phyloP scores from a whole-genome alignment of 2,329 filamentous ascomycete genomes.

The Exophiala aquamarina region DNA sequence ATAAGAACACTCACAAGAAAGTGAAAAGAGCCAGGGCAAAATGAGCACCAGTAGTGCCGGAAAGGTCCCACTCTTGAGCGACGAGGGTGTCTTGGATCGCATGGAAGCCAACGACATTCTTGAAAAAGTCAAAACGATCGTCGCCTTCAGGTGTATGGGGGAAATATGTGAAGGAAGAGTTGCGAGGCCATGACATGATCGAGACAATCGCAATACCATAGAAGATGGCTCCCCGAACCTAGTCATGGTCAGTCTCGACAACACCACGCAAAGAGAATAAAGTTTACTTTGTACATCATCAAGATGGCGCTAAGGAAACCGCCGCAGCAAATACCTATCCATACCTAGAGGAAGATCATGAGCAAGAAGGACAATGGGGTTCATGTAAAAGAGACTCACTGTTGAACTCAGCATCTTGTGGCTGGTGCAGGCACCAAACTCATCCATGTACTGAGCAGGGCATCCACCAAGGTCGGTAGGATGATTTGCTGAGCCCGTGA shows the following conservation, averaged over 20 bases:
- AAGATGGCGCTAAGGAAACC: conserved; percentile 76
- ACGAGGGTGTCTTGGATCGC: conserved; percentile 67
- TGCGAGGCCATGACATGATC: conserved; percentile 81
- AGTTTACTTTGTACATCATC: conserved; percentile 59
- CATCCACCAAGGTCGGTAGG: conserved; percentile 77
- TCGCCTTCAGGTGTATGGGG: conserved; percentile 69
- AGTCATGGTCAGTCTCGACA: conserved; percentile 64
- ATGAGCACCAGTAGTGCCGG: conserved; percentile 63
- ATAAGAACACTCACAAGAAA: conserved; percentile 56
- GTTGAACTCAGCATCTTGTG: conserved; percentile 78
- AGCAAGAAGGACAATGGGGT: too few species aligned
- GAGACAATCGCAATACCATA: conserved; percentile 77
- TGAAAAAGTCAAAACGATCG: conserved; percentile 77
- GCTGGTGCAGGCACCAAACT: conserved; percentile 33
- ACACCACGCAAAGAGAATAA: too few species aligned
- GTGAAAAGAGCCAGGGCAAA: conserved; percentile 82
- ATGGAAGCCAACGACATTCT: conserved; percentile 80
- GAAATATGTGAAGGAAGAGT: conserved; percentile 75
- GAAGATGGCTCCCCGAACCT: conserved; percentile 82
- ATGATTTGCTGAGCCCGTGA: conserved; percentile 65
- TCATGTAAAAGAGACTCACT: conserved; percentile 86
- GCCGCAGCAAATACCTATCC: conserved; percentile 84
- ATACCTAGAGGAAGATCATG: conserved; percentile 65
- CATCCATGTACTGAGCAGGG: conserved; percentile 45
- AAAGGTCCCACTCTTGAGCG: conserved; percentile 72